These are phyloP conservation scores for Penicillium sp. DNA, from an alignment of 2,329 filamentous ascomycete genomes.

Conservation along the genomic window DNA sequence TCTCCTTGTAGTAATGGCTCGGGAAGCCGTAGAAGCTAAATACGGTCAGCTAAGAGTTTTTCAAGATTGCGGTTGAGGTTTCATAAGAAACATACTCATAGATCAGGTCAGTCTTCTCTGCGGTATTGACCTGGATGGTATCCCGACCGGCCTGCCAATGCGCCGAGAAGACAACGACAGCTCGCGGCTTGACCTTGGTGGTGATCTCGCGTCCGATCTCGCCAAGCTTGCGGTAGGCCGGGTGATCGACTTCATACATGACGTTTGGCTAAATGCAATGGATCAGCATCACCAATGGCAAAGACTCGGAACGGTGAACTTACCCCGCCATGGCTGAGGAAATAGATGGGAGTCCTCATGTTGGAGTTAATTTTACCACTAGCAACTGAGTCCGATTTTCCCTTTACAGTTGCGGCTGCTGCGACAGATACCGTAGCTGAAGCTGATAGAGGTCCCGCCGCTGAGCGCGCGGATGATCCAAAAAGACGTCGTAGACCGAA, in stretches of 20 bases:
- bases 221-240: conserved; percentile 64
- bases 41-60: background rate
- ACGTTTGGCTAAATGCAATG: conserved; percentile 52
- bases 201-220: conserved; percentile 69
- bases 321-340: conserved; percentile 52
- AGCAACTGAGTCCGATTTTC: background rate
- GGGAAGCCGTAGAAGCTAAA: conserved; percentile 69
- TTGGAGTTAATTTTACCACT: conserved; percentile 3
- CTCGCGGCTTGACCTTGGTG: conserved; percentile 66
- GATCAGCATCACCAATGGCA: background rate
- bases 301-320: conserved; percentile 13
- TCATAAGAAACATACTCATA: conserved; percentile 56
- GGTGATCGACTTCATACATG: conserved; percentile 67
- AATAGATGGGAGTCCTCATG: conserved; percentile 52
- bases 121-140: conserved; percentile 64
- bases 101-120: conserved; percentile 63
- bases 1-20: conserved; percentile 64
- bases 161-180: conserved; percentile 72
- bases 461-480: conserved; percentile 10
- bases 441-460: conserved; percentile 4
- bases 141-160: conserved; percentile 66
- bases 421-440: conserved; percentile 1
- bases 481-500: conserved; percentile 28
- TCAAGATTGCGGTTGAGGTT: background rate
- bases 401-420: background rate